These are phyloP conservation scores for Metschnikowia vanudenii DNA, from an alignment of 805 yeast genomes.

Conservation along the genomic window DNA sequence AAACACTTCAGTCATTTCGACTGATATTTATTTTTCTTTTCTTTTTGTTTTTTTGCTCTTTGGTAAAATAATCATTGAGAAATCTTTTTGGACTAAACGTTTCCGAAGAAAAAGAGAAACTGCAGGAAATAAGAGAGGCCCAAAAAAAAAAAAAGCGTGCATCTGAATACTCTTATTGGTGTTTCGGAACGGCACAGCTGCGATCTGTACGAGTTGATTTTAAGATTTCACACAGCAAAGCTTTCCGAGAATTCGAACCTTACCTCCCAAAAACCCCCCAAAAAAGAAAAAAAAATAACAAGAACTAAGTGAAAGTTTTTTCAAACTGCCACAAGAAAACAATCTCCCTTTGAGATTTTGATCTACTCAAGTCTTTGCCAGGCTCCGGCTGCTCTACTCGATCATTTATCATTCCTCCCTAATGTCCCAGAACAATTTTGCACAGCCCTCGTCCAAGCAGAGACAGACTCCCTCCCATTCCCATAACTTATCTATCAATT, in stretches of 20 bases:
- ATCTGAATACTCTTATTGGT: constrained; percentile 8
- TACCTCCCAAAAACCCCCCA: background rate
- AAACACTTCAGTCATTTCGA: too few species aligned
- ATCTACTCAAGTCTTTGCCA: background rate
- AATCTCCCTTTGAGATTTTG: background rate
- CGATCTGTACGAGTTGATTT: constrained; percentile 3
- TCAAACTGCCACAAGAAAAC: background rate
- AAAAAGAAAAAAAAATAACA: background rate
- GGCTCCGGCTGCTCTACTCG: background rate
- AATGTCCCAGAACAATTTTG: constrained; percentile 4
- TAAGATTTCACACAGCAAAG: background rate
- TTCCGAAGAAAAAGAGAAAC: background rate
- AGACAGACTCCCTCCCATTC: constrained; percentile 14
- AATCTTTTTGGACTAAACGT: too few species aligned
- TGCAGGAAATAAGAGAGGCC: background rate
- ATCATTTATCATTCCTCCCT: background rate
- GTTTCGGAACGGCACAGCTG: constrained; percentile 7
- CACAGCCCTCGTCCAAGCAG: background rate
- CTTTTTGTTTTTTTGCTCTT: background rate
- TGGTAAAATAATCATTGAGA: background rate
- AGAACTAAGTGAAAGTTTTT: background rate
- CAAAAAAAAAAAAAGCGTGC: constrained; percentile 7
- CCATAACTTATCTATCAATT: constrained; percentile 44
- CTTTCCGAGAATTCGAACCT: background rate
- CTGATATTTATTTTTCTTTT: too few species aligned